phyloP scores from a whole-genome alignment of 148 eudicot genomes.

The Rhododendron henanense region DNA sequence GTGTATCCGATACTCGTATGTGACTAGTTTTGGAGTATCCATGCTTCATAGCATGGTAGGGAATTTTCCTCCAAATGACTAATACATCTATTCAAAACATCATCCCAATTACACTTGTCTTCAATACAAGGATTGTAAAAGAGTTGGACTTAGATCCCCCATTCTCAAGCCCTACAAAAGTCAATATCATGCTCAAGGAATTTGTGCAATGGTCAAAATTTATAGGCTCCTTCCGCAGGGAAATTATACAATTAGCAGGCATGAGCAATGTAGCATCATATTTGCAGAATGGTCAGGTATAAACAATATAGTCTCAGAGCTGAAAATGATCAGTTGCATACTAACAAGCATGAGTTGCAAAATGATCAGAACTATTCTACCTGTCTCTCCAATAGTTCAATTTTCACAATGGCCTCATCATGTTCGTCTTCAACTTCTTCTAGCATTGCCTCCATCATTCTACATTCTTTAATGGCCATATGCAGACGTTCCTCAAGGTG shows the following conservation, averaged over 20 bases:
- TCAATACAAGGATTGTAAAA: not conserved
- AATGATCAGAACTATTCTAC: slow-evolving; percentile 29
- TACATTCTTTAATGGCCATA: slow-evolving; percentile 47
- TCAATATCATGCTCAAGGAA: not conserved
- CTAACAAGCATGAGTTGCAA: not conserved
- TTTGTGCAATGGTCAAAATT: not conserved
- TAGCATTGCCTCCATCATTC: slow-evolving; percentile 52
- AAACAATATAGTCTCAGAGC: not conserved
- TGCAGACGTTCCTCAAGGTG: slow-evolving; percentile 43
- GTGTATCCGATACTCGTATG: too few relatives aligned
- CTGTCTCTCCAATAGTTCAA: slow-evolving; percentile 63
- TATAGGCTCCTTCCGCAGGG: not conserved
- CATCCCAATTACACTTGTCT: not conserved
- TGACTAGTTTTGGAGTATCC: too few relatives aligned
- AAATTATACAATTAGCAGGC: not conserved
- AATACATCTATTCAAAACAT: not conserved
- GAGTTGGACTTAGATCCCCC: not conserved
- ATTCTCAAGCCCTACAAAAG: not conserved
- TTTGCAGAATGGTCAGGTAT: not conserved
- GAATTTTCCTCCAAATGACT: not conserved
- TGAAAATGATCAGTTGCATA: not conserved
- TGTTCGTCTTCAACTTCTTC: slow-evolving; percentile 81
- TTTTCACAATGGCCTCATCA: slow-evolving; percentile 61
- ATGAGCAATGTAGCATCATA: not conserved
- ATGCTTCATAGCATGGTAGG: too few relatives aligned